A percentile compares a stretch with the other conserved stretches of the same genome.
These are phyloP conservation scores for Heteromeles arbutifolia DNA, from an alignment of 306 rosid genomes.

Conservation along the genomic window DNA sequence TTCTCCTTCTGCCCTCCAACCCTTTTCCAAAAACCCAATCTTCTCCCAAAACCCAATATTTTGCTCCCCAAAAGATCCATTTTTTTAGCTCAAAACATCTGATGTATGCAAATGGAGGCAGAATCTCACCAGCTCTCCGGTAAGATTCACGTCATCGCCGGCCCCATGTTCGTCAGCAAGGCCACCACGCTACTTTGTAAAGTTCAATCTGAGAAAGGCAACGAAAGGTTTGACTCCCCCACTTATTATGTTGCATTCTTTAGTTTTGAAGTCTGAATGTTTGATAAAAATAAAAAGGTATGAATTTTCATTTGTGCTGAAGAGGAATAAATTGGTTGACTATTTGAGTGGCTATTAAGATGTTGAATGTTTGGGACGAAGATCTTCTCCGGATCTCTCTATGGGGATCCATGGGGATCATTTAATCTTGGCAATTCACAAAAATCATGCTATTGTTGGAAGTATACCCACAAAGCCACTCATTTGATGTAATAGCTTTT, in stretches of 20 bases:
- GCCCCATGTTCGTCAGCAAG: slow-evolving; percentile 95
- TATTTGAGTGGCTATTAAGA: background rate
- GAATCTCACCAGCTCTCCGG: slow-evolving; percentile 41
- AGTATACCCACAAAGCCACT: too few species aligned
- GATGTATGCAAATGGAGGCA: slow-evolving; percentile 26
- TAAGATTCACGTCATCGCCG: slow-evolving; percentile 78
- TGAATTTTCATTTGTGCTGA: background rate
- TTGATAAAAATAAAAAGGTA: too few species aligned
- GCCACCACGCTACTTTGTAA: slow-evolving; percentile 75
- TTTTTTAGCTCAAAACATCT: slow-evolving; percentile 23
- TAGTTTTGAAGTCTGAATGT: background rate
- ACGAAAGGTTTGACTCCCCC: slow-evolving; percentile 55
- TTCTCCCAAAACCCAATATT: slow-evolving; percentile 22
- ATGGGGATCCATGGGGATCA: too few species aligned
- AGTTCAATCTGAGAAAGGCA: slow-evolving; percentile 53
- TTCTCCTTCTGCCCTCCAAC: slow-evolving; percentile 3
- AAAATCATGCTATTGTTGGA: too few species aligned
- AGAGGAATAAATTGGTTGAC: background rate
- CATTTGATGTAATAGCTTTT: too few species aligned
- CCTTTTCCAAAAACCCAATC: slow-evolving; percentile 17
- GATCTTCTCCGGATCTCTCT: too few species aligned
- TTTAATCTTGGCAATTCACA: too few species aligned
- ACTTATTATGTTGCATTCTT: background rate
- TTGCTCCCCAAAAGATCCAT: slow-evolving; percentile 14
- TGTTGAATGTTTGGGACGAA: too few species aligned